A percentile compares a stretch with the other conserved stretches of the same genome.
Conservation (phyloP, 2,329 filamentous ascomycete species). For the Neonectria magnoliae region DNA sequence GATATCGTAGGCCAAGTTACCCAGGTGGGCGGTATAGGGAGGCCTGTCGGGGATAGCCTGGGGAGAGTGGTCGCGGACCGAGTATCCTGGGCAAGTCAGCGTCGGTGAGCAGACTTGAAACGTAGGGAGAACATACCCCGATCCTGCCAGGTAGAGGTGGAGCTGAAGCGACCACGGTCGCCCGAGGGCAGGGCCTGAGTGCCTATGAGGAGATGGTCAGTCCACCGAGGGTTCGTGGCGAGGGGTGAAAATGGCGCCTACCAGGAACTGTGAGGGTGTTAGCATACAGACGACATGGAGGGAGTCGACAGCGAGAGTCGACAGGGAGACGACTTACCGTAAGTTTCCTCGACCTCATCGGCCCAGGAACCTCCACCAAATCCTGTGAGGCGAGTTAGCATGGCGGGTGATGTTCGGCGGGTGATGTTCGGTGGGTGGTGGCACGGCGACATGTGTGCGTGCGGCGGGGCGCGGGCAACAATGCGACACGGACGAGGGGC, state of each 20-base stretch:
- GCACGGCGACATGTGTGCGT: constrained; percentile 31
- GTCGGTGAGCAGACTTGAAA: constrained; percentile 1
- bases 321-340: constrained; percentile 65
- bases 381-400: constrained; percentile 49
- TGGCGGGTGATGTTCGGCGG: constrained; percentile 33
- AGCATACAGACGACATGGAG: constrained; percentile 40
- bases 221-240: constrained; percentile 28
- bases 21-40: constrained; percentile 94
- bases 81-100: constrained; percentile 60
- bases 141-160: constrained; percentile 54
- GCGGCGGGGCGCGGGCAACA: constrained; percentile 39
- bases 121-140: constrained; percentile 50
- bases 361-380: constrained; percentile 86
- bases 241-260: constrained; percentile 41
- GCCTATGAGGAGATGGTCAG: constrained; percentile 51
- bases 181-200: constrained; percentile 66
- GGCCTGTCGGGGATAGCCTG: constrained; percentile 83
- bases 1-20: constrained; percentile 96
- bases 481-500: constrained; percentile 44
- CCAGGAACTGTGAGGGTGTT: constrained; percentile 48
- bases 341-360: constrained; percentile 95
- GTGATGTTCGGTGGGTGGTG: constrained; percentile 31
- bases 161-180: constrained; percentile 55
- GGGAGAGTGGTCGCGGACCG: constrained; percentile 78
- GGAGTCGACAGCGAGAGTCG: constrained; percentile 1